Conservation (phyloP, 1,139 yeast genomes). For the Insectozyma bohioensis region DNA sequence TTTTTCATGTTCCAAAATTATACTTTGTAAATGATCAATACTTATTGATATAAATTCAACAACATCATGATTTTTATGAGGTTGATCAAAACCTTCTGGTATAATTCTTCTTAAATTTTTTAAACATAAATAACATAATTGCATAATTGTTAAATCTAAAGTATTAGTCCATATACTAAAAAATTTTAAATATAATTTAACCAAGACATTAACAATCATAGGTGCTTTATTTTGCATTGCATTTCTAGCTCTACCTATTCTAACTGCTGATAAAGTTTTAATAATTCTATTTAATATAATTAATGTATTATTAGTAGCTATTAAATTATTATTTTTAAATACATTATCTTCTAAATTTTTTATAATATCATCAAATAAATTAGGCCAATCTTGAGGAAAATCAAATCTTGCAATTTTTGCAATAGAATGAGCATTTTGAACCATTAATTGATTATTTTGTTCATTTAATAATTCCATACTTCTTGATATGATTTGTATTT, state of each 20-base stretch:
- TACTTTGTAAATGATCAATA: constrained; percentile 58
- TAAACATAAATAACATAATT: constrained; percentile 72
- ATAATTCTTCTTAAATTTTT: constrained; percentile 73
- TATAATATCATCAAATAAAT: constrained; percentile 62
- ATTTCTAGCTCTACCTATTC: constrained; percentile 80
- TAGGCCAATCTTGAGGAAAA: constrained; percentile 87
- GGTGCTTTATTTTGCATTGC: constrained; percentile 77
- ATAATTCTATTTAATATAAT: constrained; percentile 73
- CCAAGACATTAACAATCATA: constrained; percentile 55
- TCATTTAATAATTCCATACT: constrained; percentile 64
- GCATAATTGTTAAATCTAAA: constrained; percentile 51
- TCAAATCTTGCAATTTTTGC: constrained; percentile 80
- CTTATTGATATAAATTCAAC: constrained; percentile 59
- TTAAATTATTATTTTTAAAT: constrained; percentile 48
- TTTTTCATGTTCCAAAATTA: constrained; percentile 55
- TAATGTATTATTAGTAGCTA: constrained; percentile 60
- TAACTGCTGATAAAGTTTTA: constrained; percentile 68
- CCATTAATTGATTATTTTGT: constrained; percentile 67
- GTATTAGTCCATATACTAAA: constrained; percentile 61
- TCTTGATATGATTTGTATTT: constrained; percentile 55
- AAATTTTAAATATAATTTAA: constrained; percentile 56
- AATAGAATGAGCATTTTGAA: constrained; percentile 83
- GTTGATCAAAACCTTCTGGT: constrained; percentile 74
- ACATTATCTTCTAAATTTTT: constrained; percentile 39
- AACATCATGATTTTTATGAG: constrained; percentile 59